phyloP scores from a whole-genome alignment of 257 asterid species.

The Gardenia jasminoides region DNA sequence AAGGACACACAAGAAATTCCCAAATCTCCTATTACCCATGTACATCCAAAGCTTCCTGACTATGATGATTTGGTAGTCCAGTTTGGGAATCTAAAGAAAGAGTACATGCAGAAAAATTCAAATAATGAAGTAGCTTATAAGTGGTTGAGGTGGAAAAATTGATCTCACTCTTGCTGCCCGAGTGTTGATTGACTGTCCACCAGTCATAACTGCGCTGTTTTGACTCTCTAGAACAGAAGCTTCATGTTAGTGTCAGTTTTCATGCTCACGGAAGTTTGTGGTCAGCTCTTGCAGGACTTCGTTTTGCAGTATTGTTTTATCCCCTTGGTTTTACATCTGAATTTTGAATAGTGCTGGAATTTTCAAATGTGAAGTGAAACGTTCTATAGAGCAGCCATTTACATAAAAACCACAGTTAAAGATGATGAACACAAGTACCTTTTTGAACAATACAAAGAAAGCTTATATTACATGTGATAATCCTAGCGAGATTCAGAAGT shows the following conservation, averaged over 20 bases:
- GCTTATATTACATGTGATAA: neutral
- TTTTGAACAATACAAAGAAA: neutral
- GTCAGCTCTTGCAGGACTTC: neutral
- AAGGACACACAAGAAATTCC: neutral
- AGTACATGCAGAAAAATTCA: conserved; percentile 1
- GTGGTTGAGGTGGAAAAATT: neutral
- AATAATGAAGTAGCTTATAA: neutral
- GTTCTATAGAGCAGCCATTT: neutral
- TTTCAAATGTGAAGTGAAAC: neutral
- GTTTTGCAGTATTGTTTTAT: neutral
- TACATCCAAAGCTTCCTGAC: conserved; percentile 31
- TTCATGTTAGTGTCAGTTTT: neutral
- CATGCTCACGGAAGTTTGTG: neutral
- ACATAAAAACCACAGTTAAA: neutral
- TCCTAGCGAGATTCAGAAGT: neutral
- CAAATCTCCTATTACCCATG: conserved; percentile 7
- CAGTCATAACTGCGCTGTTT: neutral
- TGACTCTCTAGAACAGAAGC: neutral
- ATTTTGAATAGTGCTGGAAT: neutral
- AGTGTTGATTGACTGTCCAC: neutral
- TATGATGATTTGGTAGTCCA: conserved; percentile 21
- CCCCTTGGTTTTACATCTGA: neutral
- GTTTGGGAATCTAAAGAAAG: conserved; percentile 18
- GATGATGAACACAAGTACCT: neutral
- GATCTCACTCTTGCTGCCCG: neutral